These are phyloP conservation scores for Fraxinus latifolia DNA, from an alignment of 305 asterid species.

Conservation along the genomic window DNA sequence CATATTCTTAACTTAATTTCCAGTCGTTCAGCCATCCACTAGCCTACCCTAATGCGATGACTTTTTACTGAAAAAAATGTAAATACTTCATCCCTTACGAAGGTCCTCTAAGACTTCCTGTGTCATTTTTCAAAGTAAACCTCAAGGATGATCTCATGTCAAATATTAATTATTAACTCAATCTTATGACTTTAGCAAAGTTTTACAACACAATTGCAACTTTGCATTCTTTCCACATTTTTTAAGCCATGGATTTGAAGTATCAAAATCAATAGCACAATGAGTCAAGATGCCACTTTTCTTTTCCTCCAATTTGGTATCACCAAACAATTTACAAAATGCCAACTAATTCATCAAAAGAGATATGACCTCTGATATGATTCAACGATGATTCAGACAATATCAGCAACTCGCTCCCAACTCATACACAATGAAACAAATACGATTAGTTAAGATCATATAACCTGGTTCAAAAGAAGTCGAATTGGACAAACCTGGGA, in stretches of 20 bases:
- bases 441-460: not conserved
- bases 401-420: not conserved
- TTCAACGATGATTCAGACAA: not conserved
- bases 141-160: not conserved
- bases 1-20: not conserved
- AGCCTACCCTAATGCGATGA: not conserved
- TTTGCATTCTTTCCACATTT: not conserved
- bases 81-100: not conserved
- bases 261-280: conserved; percentile 2
- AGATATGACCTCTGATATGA: not conserved
- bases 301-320: conserved; percentile 5
- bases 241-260: conserved; percentile 9
- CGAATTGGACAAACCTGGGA: conserved; percentile 66
- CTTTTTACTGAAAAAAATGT: not conserved
- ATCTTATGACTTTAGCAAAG: conserved; percentile 3
- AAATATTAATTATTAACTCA: conserved; percentile 13
- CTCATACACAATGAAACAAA: not conserved
- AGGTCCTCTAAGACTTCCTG: not conserved
- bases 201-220: not conserved
- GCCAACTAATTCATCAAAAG: conserved; percentile 14
- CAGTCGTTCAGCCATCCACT: not conserved
- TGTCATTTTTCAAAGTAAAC: not conserved
- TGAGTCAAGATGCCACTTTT: conserved; percentile 1
- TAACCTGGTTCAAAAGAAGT: conserved; percentile 5
- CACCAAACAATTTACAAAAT: conserved; percentile 12